A percentile compares a stretch with the other conserved stretches of the same genome.
Conservation (phyloP, 2,329 filamentous ascomycete species). For the Monilinia fructicola region DNA sequence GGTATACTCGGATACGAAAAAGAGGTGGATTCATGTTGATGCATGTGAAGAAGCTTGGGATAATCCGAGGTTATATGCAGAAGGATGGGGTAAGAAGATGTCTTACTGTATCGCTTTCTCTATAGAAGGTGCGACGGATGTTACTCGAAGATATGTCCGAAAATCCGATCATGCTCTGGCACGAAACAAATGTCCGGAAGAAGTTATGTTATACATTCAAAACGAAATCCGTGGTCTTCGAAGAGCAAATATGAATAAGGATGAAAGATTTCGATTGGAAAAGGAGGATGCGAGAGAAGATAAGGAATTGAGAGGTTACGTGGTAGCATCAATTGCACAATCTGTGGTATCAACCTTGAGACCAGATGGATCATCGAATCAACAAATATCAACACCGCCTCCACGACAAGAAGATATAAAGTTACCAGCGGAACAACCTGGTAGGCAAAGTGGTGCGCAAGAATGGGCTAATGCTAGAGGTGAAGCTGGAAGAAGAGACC, state of each 20-base stretch:
- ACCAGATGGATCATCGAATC: slow-evolving; percentile 31
- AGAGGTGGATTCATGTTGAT: slow-evolving; percentile 96
- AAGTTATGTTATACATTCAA: slow-evolving; percentile 86
- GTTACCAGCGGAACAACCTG: slow-evolving; percentile 59
- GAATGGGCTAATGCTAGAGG: slow-evolving; percentile 53
- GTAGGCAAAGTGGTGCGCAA: slow-evolving; percentile 50
- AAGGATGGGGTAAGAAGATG: slow-evolving; percentile 95
- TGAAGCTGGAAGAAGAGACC: slow-evolving; percentile 43
- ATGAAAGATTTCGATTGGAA: slow-evolving; percentile 76
- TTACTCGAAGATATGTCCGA: slow-evolving; percentile 67
- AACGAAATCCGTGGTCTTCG: slow-evolving; percentile 86
- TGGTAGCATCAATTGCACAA: slow-evolving; percentile 71
- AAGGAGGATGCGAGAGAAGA: slow-evolving; percentile 78
- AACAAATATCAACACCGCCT: slow-evolving; percentile 24
- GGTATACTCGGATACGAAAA: slow-evolving; percentile 90
- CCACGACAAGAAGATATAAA: slow-evolving; percentile 55
- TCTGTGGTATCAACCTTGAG: slow-evolving; percentile 51
- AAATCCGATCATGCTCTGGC: slow-evolving; percentile 71
- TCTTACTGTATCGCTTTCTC: slow-evolving; percentile 97
- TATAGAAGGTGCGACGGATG: slow-evolving; percentile 73
- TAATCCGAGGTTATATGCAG: slow-evolving; percentile 84
- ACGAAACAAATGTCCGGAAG: slow-evolving; percentile 78
- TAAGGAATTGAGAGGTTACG: slow-evolving; percentile 70
- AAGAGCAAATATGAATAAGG: slow-evolving; percentile 80
- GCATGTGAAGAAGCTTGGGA: slow-evolving; percentile 95